Evolutionary conservation across 2,329 filamentous ascomycete species (phyloP), one percentile per base, ranked within the genome.

Genomic region (Zasmidium angulare): DNA sequence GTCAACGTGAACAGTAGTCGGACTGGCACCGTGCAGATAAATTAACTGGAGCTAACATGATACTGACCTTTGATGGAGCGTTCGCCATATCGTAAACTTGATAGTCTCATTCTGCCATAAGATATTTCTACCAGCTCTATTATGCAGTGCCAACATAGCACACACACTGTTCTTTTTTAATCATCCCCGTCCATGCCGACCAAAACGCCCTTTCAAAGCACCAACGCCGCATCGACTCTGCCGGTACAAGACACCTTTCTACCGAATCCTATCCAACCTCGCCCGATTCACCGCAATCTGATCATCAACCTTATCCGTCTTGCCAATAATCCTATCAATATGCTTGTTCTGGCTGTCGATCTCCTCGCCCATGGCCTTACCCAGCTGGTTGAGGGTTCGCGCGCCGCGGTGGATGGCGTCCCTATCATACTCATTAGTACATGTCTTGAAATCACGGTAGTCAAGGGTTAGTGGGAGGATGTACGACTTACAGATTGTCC

Each of bases 271-370:
- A 69, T 89, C 86, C 74, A 92, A 74, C 67, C 86, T 84, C 69
- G 88, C 86, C 65, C 89, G 82, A 79, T 93, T 93, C 83, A 91
- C 86, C 59, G 86, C 86, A 69, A 93, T 90, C 71, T 89, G 85
- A 66, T 93, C 89, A 74, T 92, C 89, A 66, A 96, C 90, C 68
- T 82, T 84, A 73, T 96, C 91, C 77, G 88, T 93, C 90, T 64
- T 71, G 49, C 49, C 61, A 51, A 50, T 89, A 71, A 97, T 91
- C 60, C 87, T 83, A 63, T 89, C 87, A 70, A 96, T 88, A 69
- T 87, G 83, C 68, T 83, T 83, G 76, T 96, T 96, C 78, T 96
- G 90, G 59, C 83, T 78, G 62, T 91, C 87, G 22, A 95, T 82
- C 72, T 95, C 90, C 50, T 84, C 79, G 50, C 88, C 88, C 70